Evolutionary conservation across 2,329 filamentous ascomycete species (phyloP).

Genomic region (Metarhizium guizhouense): DNA sequence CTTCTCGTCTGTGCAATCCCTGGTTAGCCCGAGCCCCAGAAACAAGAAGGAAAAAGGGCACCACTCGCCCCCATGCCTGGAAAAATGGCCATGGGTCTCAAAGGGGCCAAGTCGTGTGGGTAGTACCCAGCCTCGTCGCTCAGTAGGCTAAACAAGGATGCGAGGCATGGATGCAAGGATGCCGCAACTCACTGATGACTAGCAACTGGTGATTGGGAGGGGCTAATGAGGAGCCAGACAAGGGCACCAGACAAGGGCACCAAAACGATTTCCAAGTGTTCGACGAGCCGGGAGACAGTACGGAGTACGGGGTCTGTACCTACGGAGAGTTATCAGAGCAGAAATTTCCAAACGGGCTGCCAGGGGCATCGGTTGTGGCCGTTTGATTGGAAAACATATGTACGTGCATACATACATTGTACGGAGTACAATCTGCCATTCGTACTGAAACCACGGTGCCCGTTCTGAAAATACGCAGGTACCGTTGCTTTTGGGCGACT

Average conservation of each 20-base stretch:
- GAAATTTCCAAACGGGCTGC: no score
- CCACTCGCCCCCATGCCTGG: not conserved
- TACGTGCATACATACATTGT: no score
- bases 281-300: not conserved
- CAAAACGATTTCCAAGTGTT: not conserved
- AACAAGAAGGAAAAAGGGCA: not conserved
- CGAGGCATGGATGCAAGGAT: not conserved
- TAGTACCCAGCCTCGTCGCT: not conserved
- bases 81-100: not conserved
- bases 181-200: not conserved
- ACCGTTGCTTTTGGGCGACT: no score
- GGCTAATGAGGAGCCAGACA: not conserved
- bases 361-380: no score
- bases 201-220: no score
- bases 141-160: not conserved
- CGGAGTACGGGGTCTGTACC: no score
- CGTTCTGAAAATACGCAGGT: no score
- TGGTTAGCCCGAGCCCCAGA: not conserved
- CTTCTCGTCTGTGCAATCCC: not conserved
- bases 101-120: not conserved
- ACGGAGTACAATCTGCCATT: no score
- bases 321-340: no score
- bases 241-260: not conserved
- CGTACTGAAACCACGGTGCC: no score
- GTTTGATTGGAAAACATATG: no score